Percentiles rank a stretch among this genome's conserved stretches.
Evolutionary conservation across 108 stramenopile species (phyloP).

Genomic region (Stephanodiscus triporus): DNA sequence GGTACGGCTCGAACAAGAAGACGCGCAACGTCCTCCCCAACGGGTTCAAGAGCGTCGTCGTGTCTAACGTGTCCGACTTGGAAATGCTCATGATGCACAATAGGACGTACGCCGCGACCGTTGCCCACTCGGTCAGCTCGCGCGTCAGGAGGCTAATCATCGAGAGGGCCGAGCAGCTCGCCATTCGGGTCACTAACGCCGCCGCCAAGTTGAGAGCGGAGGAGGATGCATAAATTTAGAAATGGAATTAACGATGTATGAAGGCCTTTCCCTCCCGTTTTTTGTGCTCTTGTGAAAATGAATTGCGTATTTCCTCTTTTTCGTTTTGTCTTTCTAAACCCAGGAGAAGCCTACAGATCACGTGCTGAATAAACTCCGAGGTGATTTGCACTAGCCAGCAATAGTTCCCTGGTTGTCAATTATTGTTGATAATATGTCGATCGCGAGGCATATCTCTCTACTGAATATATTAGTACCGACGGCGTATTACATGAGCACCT

Average conservation of each 20-base stretch:
- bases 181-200: conserved; percentile 91
- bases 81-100: conserved; percentile 99
- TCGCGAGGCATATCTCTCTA: too few relatives aligned
- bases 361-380: neutral
- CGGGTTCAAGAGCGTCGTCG: conserved; percentile 98
- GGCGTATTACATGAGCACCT: too few relatives aligned
- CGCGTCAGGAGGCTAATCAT: conserved; percentile 95
- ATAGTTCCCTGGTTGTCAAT: neutral
- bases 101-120: conserved; percentile 98
- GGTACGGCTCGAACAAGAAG: conserved; percentile 99
- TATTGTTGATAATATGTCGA: neutral
- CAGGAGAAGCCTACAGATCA: neutral
- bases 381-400: neutral
- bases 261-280: neutral
- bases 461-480: too few relatives aligned
- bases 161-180: conserved; percentile 97
- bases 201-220: conserved; percentile 91
- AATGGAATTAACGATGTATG: conserved; percentile 21
- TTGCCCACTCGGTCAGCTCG: conserved; percentile 93
- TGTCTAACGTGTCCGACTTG: conserved; percentile 95
- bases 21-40: conserved; percentile 97
- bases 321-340: neutral
- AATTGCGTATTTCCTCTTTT: neutral
- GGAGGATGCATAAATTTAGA: conserved; percentile 89
- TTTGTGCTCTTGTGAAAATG: neutral